Percentiles rank a stretch among this genome's conserved stretches.
These are phyloP conservation scores for Phaffia tasmanica DNA, from an alignment of 768 basidiomycete genomes.

Conservation along the genomic window DNA sequence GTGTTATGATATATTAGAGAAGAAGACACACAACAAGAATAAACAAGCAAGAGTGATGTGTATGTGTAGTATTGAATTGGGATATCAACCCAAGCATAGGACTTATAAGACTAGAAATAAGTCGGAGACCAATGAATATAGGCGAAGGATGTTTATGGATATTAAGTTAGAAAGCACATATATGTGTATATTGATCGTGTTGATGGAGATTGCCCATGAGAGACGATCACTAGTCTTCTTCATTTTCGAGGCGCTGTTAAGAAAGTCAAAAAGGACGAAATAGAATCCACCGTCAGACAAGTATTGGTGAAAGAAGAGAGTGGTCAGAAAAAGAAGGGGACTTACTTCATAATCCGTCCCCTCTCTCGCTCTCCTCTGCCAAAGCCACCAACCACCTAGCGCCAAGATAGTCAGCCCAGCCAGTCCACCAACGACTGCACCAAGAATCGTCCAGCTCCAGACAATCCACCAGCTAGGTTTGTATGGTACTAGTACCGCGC, in stretches of 20 bases:
- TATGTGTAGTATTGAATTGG: no score
- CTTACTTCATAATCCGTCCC: constrained; percentile 67
- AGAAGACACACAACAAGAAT: no score
- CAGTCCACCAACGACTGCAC: constrained; percentile 47
- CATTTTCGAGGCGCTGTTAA: constrained; percentile 77
- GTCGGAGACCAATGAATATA: no score
- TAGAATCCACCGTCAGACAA: not conserved
- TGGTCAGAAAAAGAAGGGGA: not conserved
- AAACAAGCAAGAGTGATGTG: no score
- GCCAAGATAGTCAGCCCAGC: constrained; percentile 57
- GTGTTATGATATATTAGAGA: no score
- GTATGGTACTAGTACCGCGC: constrained; percentile 66
- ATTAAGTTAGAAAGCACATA: no score
- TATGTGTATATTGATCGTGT: no score
- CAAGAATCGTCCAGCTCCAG: constrained; percentile 45
- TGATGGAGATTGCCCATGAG: no score
- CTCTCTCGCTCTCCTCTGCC: constrained; percentile 41
- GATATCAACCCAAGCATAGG: no score
- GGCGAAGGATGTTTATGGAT: no score
- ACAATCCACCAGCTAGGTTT: constrained; percentile 71
- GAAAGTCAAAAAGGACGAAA: not conserved
- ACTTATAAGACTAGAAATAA: no score
- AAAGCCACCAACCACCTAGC: constrained; percentile 55
- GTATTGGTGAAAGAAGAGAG: no score
- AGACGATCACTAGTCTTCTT: constrained; percentile 31